Base-by-base conservation (phyloP, 163 green algal genomes). In the Scenedesmus sp. region DNA sequence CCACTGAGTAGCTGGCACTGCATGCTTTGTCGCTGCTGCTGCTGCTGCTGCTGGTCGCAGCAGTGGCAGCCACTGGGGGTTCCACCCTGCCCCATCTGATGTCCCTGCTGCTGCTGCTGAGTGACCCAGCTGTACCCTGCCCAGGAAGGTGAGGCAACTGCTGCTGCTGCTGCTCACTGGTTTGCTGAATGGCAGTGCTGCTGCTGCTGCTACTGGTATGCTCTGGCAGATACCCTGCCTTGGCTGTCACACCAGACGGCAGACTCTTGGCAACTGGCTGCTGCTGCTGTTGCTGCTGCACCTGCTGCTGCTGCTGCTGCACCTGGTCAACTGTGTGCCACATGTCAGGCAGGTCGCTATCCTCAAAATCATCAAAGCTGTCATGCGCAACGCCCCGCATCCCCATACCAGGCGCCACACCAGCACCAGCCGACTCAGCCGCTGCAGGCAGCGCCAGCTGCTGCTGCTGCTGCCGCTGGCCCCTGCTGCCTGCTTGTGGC, bases 81-180 rank as follows among this genome's bases (percentile, higher is more conserved):
- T 92, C 18, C 34, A 87, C 79, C 20, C 62, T 15, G 59, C 60
- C 70, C 89, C 87, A 91, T 7, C 87, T 34, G 20, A 91, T 87
- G 74, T 91, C 87, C 46, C 87, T 85, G 85, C 85, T 90, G 85
- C 85, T 90, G 64, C 34, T 60, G 15, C 59, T 18, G 18, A 90
- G 64, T 34, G 64, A 57, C 2, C 46, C 76, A 59, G 76, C 76
- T 10, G 34, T 18, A 15, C 85, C 66, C 60, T 82, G 62, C 5
- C 84, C 62, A 82, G 84, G 84, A 13, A 90, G 8, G 20, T 90
- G 64, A 1, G 66, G 46, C 5, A 77, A 73, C 56, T 83, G 60
- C 84, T 90, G 86, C 66, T 59, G 57, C 83, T 76, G 83, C 77
- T 84, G 83, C 83, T 88, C 34, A 23, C 59, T 74, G 83, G 2